Evolutionary conservation across 2,329 filamentous ascomycete genomes (phyloP).

Genomic region (Trichoderma semiorbis): DNA sequence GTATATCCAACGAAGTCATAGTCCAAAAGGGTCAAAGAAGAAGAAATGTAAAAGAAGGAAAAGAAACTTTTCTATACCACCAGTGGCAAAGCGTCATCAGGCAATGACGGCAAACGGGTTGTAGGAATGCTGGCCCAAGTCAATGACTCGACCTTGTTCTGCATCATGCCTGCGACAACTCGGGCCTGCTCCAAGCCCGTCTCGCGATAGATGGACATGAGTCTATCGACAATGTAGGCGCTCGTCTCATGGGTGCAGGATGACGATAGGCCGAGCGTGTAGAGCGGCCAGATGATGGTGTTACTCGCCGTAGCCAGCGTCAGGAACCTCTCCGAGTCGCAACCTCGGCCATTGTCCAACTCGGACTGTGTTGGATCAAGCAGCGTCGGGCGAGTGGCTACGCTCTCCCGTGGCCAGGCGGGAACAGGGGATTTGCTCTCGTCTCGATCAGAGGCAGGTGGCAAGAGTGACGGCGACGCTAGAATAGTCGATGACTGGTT

Average conservation of each 20-base stretch:
- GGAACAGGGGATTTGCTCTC: constrained; percentile 11
- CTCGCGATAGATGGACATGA: constrained; percentile 44
- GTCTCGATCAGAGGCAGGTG: neutral
- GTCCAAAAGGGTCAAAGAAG: neutral
- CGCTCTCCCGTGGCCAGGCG: constrained; percentile 12
- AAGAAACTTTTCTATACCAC: constrained; percentile 26
- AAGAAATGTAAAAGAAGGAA: neutral
- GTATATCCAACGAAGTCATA: neutral
- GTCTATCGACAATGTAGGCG: constrained; percentile 43
- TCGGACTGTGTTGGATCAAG: constrained; percentile 38
- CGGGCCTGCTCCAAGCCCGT: constrained; percentile 45
- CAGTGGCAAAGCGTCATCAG: constrained; percentile 25
- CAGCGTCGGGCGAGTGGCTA: constrained; percentile 35
- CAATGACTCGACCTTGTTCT: constrained; percentile 32
- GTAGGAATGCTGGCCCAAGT: constrained; percentile 28
- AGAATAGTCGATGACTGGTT: constrained; percentile 31
- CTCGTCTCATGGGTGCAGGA: constrained; percentile 41
- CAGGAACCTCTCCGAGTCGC: constrained; percentile 45
- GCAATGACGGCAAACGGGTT: constrained; percentile 29
- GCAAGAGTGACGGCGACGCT: constrained; percentile 23
- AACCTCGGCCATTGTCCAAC: constrained; percentile 26
- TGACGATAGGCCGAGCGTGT: constrained; percentile 46
- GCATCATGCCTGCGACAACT: constrained; percentile 41
- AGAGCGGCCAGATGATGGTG: constrained; percentile 50
- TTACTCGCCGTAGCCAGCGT: constrained; percentile 47